Evolutionary conservation across 2,329 filamentous ascomycete genomes (phyloP).

Genomic region (Niveomyces coronatus): DNA sequence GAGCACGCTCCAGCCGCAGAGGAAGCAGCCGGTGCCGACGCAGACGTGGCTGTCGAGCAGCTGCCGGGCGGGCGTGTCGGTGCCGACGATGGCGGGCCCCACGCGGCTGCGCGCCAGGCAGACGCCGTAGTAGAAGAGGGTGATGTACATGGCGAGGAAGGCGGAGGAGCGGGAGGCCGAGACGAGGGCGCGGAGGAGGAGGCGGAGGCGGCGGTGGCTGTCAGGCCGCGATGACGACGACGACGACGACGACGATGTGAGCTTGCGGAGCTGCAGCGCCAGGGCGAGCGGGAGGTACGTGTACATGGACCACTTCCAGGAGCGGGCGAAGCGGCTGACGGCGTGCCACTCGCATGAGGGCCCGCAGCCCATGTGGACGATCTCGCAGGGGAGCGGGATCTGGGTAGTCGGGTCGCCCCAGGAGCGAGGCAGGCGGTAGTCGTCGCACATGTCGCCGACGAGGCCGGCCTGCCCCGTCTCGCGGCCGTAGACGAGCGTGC

Average conservation of each 20-base stretch:
- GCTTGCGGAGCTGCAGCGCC: constrained; percentile 42
- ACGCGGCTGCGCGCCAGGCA: constrained; percentile 66
- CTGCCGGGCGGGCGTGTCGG: constrained; percentile 35
- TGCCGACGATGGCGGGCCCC: constrained; percentile 58
- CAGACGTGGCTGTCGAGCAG: constrained; percentile 54
- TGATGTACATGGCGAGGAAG: constrained; percentile 69
- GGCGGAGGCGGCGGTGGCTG: constrained; percentile 29
- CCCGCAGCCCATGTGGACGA: constrained; percentile 73
- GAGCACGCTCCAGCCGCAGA: constrained; percentile 77
- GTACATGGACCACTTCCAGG: constrained; percentile 63
- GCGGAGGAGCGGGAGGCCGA: constrained; percentile 62
- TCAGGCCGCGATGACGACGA: too few relatives aligned
- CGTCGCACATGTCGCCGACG: constrained; percentile 60
- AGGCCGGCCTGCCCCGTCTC: constrained; percentile 61
- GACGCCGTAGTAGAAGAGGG: constrained; percentile 75
- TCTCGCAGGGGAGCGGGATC: constrained; percentile 68
- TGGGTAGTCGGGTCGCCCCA: constrained; percentile 64
- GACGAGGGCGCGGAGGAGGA: constrained; percentile 41
- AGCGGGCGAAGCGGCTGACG: constrained; percentile 52
- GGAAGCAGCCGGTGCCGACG: constrained; percentile 58
- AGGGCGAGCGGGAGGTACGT: constrained; percentile 71
- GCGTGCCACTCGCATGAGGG: constrained; percentile 67
- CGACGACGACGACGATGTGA: too few relatives aligned
- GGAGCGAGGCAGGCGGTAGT: constrained; percentile 55
- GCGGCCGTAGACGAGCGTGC: constrained; percentile 59